These are phyloP conservation scores for Cyclotella sp. DNA, from an alignment of 108 stramenopile genomes.

Conservation along the genomic window DNA sequence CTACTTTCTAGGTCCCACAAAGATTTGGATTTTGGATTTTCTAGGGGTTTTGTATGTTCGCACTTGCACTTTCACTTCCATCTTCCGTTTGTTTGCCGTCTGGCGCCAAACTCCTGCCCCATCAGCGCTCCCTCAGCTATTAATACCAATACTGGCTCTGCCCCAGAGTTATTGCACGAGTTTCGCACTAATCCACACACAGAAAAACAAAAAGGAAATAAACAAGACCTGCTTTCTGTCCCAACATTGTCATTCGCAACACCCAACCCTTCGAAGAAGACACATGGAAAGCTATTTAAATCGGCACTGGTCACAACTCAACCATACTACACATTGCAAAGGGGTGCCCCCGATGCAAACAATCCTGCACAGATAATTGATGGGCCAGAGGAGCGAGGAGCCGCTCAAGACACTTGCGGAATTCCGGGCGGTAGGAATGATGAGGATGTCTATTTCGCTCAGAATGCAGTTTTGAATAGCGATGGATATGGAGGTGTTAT, in stretches of 20 bases:
- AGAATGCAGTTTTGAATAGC: slow-evolving; percentile 68
- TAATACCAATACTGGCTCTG: too few relatives aligned
- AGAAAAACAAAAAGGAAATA: slow-evolving; percentile 59
- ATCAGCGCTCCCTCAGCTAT: too few relatives aligned
- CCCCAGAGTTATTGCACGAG: too few relatives aligned
- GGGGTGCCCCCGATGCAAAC: slow-evolving; percentile 89
- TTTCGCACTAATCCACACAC: background rate
- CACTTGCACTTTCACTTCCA: too few relatives aligned
- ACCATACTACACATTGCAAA: slow-evolving; percentile 75
- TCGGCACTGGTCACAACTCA: slow-evolving; percentile 54
- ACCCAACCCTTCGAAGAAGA: slow-evolving; percentile 87
- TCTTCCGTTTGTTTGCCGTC: too few relatives aligned
- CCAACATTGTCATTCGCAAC: slow-evolving; percentile 77
- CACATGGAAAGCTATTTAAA: slow-evolving; percentile 82
- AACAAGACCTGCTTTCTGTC: slow-evolving; percentile 84
- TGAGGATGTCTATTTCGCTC: slow-evolving; percentile 83
- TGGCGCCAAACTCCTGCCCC: too few relatives aligned
- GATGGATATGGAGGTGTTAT: slow-evolving; percentile 30
- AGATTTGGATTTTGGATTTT: too few relatives aligned
- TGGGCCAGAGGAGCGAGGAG: slow-evolving; percentile 67
- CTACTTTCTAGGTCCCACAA: too few relatives aligned
- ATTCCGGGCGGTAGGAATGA: slow-evolving; percentile 62
- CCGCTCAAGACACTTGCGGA: slow-evolving; percentile 72
- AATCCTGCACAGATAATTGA: slow-evolving; percentile 83
- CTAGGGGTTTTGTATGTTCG: too few relatives aligned